Base-by-base conservation (phyloP, 2,329 filamentous ascomycete genomes). In the Atkinsonella hypoxylon region DNA sequence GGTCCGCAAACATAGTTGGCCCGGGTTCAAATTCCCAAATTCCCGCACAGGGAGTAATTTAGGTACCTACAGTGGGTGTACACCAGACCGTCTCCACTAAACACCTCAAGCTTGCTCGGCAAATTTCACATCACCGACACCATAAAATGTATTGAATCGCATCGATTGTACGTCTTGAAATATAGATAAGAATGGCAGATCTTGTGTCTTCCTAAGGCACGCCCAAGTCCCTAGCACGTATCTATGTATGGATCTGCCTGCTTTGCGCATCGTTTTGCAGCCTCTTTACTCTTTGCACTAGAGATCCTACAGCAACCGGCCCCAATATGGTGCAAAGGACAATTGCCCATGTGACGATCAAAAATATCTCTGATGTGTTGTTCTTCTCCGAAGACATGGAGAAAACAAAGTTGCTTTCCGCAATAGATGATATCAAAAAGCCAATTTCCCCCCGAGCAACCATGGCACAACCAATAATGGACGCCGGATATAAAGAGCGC, bases 381-480 rank as follows among this genome's bases (percentile, higher is more conserved):
- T 45, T 50, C 9, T 7, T 36, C 13, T 18, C 32, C 6, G 48
- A 32, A 3, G 15, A 52, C 3, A 32, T 1, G 13, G 43, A 49
- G 39, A 76, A 76, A 13, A 75, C 64, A 0, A 70, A 69, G 1
- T 71, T 68, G 44, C 68, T 73, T 58, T 87, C 75, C 0, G 83
- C 83, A 0, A 89, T 64, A 0, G 82, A 79, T 1, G 82, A 81
- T 54, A 93, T 87, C 42, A 91, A 64, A 54, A 89, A 89, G 0
- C 86, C 85, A 34, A 91, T 87, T 62, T 93, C 87, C 0, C 87
- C 86, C n/a, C 86, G 74, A 0, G 86, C 80, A 0, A 85, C 77
- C 86, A 91, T 91, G 2, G 71, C 74, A 17, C 76, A 70, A 0
- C 82, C 82, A 0, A 90, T 66, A 2, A 90, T 80, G 0, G 76